phyloP scores from a whole-genome alignment of 179 eudicot species.

The Spergularia azorica region DNA sequence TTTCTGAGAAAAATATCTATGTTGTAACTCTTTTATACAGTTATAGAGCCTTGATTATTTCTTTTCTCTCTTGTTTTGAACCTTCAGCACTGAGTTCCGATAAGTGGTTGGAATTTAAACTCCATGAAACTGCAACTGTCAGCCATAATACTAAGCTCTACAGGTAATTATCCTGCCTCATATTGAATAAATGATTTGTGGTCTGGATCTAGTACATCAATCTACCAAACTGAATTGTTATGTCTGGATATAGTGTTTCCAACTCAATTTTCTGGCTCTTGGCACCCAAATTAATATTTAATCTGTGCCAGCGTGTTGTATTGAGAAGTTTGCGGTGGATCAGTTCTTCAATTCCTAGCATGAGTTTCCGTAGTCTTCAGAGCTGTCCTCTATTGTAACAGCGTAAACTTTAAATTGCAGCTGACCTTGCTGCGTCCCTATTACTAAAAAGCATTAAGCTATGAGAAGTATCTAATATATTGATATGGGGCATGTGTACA shows the following conservation, averaged over 20 bases:
- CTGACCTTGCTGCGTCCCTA: neutral
- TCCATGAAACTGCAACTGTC: constrained; percentile 82
- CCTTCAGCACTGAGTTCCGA: constrained; percentile 80
- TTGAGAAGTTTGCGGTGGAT: neutral
- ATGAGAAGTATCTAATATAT: neutral
- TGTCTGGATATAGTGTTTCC: neutral
- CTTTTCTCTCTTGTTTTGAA: constrained; percentile 6
- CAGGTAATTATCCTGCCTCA: constrained; percentile 55
- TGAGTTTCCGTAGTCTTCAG: neutral
- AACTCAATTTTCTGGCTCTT: neutral
- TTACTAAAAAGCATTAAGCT: neutral
- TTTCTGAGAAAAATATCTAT: neutral
- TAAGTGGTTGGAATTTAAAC: constrained; percentile 88
- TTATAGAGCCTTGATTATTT: constrained; percentile 7
- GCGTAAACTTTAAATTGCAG: neutral
- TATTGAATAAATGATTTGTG: neutral
- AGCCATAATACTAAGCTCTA: constrained; percentile 88
- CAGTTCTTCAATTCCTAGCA: constrained; percentile 7
- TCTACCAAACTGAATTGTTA: neutral
- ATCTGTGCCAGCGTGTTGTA: neutral
- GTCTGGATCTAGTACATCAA: neutral
- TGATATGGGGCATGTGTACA: neutral
- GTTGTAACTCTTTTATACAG: neutral
- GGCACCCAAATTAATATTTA: neutral
- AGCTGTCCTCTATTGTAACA: neutral